phyloP scores from a whole-genome alignment of 2,329 filamentous ascomycete species.

The Alternaria sp. region DNA sequence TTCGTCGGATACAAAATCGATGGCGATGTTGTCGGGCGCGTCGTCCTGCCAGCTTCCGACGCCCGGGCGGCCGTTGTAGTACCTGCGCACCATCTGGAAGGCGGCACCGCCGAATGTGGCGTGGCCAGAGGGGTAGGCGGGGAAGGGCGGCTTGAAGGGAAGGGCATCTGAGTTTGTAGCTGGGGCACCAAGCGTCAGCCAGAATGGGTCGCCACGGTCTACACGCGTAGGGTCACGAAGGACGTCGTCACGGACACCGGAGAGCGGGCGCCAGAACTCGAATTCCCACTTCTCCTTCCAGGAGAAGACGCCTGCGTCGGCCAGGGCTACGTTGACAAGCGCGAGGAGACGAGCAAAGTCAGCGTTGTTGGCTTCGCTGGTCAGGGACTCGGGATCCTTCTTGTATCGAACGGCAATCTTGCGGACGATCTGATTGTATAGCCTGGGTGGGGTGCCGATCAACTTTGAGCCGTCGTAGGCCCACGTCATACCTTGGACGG shows the following conservation, averaged over 20 bases:
- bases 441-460: constrained; percentile 25
- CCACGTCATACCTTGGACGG: constrained; percentile 17
- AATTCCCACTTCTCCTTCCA: constrained; percentile 40
- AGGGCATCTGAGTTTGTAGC: constrained; percentile 30
- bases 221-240: constrained; percentile 24
- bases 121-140: constrained; percentile 35
- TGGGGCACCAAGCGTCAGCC: constrained; percentile 29
- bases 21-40: constrained; percentile 28
- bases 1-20: constrained; percentile 30
- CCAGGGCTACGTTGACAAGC: constrained; percentile 29
- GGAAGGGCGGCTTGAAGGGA: constrained; percentile 37
- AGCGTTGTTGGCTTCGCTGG: constrained; percentile 29
- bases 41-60: constrained; percentile 23
- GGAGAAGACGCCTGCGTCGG: constrained; percentile 37
- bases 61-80: constrained; percentile 36
- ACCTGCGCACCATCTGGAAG: constrained; percentile 31
- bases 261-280: constrained; percentile 39
- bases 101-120: constrained; percentile 32
- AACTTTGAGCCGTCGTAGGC: constrained; percentile 23
- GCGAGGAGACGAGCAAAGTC: constrained; percentile 38
- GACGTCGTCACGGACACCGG: constrained; percentile 30
- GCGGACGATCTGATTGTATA: constrained; percentile 33
- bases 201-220: constrained; percentile 29
- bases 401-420: constrained; percentile 26
- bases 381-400: neutral